Evolutionary conservation across 2,329 filamentous ascomycete genomes (phyloP), one percentile per base, ranked within the genome.

Genomic region (Claviceps pusilla): DNA sequence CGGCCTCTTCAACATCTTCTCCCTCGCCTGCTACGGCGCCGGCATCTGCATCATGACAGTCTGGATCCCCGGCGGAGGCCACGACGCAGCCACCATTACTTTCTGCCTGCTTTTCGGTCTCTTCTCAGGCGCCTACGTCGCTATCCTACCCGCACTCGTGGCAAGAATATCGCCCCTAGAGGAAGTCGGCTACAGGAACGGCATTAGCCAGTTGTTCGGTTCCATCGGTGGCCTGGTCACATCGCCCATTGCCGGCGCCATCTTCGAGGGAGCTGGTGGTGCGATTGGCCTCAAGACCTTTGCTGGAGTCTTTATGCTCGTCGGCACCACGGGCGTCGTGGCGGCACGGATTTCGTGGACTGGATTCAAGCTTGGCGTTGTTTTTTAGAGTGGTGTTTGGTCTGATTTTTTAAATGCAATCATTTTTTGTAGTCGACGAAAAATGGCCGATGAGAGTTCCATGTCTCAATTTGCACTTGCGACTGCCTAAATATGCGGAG

Each of bases 101-200:
- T 68, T 66, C 53, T 59, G 60, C 3, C 57, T 60, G 10, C 52
- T 66, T 3, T 68, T 63, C 56, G 66, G 66, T 4, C 58, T 66
- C 45, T 59, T 60, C 28, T 66, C 65, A 0, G 66, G 65, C 24
- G 63, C 64, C 28, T 62, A 61, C 48, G 60, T 67, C 50, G 57
- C 60, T 19, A 56, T 68, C 11, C 56, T 59, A 11, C 59, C 59
- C 2, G 63, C 62, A 7, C 57, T 65, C 16, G 54, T 63, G 9
- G 64, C 64, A 1, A 74, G 80, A 55, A 76, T 82, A 52, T 76
- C 73, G 0, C 74, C 77, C 51, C 69, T 79, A 46, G 66, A 71
- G 3, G 71, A 79, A 59, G 73, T 82, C 11, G 80, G 79, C 1
- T 69, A 76, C 2, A 69, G 78, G 7, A 77, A 73, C 7, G 79